These are phyloP conservation scores for Starmerella scarabaei DNA, from an alignment of 805 yeast species.

Conservation along the genomic window DNA sequence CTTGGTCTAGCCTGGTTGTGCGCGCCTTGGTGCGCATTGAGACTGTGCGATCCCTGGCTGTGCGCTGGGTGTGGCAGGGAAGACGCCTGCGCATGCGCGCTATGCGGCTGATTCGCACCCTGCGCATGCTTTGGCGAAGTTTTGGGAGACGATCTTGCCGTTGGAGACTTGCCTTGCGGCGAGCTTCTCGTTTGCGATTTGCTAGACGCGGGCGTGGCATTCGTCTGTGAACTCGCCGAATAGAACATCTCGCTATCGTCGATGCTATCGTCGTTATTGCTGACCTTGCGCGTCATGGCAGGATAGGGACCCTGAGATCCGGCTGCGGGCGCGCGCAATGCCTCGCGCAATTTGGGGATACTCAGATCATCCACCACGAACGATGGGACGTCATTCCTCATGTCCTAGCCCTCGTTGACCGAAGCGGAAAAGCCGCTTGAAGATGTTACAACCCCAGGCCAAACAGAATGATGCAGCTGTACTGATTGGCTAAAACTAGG, in stretches of 20 bases:
- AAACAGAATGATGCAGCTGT: no score
- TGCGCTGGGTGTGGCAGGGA: neutral
- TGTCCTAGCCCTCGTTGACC: no score
- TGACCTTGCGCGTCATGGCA: constrained; percentile 1
- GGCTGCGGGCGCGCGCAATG: neutral
- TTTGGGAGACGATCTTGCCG: constrained; percentile 1
- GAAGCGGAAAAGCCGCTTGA: no score
- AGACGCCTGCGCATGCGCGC: neutral
- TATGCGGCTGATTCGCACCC: neutral
- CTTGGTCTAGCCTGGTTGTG: no score
- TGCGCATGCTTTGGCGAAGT: neutral
- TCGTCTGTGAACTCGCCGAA: constrained; percentile 8
- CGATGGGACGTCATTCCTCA: constrained; percentile 17
- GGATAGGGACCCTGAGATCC: constrained; percentile 20
- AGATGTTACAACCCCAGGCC: no score
- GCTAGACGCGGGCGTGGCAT: neutral
- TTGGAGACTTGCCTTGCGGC: neutral
- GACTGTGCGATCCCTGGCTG: no score
- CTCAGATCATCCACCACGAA: constrained; percentile 15
- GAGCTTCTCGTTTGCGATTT: neutral
- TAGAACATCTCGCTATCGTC: constrained; percentile 14
- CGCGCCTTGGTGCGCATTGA: neutral
- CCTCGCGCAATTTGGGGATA: constrained; percentile 13
- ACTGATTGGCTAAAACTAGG: no score
- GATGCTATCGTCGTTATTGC: neutral